Evolutionary conservation across 2,329 filamentous ascomycete genomes (phyloP), one percentile per base, ranked within the genome.

Genomic region (Nothophoma quercina): DNA sequence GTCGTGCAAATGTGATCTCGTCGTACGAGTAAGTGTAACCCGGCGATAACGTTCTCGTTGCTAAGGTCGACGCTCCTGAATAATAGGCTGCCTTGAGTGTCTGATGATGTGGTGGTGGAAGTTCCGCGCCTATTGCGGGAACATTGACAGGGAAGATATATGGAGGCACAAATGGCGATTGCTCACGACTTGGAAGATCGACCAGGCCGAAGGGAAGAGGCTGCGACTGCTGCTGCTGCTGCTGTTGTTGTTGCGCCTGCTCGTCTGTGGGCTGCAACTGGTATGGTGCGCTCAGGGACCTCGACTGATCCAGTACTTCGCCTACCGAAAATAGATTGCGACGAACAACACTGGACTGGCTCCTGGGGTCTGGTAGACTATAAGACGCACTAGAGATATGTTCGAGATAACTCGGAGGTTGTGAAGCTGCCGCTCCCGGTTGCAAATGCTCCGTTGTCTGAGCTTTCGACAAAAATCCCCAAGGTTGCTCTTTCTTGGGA

Each of bases 1-100:
- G 82, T 7, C 89, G 84, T 9, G 86, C 85, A 61, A 96, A 93
- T 1, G 82, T 86, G 1, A 79, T 76, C 69, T 93, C 89, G 21
- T 84, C 79, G 50, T 83, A 81, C 8, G 85, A 80, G 67, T 87
- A 87, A 0, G 85, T 85, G 18, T 70, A 75, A 0, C 84, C 82
- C 1, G 76, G 54, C 23, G 41, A 39, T 5, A 67, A 45, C 2
- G 53, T 58, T 44, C 65, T 68, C 6, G 69, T 67, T 30, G 13
- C 26, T n/a, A 43, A 21, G 3, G 36, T 19, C 12, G 25, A 18
- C 5, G 75, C 77, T 2, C 62, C 33, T 12, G 38, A 21, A 33
- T 43, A 60, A 10, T 52, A 28, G 5, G 45, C 0, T 8, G 30
- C 46, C 10, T 30, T 19, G n/a, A 23, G 32, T 4, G 32, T 23